These are phyloP conservation scores for Bullera alba DNA, from an alignment of 768 basidiomycete species.

Conservation along the genomic window DNA sequence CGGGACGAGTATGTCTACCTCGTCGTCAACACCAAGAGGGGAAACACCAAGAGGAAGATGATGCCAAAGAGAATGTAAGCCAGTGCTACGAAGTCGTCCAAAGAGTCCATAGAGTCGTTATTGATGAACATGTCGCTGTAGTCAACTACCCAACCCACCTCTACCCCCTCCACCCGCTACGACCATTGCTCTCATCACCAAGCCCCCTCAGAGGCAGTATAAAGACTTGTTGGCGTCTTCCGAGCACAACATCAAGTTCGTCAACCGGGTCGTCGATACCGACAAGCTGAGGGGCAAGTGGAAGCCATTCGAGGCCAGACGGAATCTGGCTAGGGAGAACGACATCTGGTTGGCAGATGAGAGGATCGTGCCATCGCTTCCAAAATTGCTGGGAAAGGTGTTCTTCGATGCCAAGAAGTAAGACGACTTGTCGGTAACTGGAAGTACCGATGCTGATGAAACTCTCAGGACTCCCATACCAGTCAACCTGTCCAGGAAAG, in stretches of 20 bases:
- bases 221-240: conserved; percentile 71
- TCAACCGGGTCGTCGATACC: conserved; percentile 82
- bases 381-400: conserved; percentile 74
- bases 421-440: conserved; percentile 33
- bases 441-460: background rate
- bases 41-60: conserved; percentile 64
- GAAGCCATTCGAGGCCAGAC: conserved; percentile 53
- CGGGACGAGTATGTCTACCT: conserved; percentile 87
- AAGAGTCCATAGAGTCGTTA: background rate
- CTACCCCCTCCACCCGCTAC: conserved; percentile 74
- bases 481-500: conserved; percentile 77
- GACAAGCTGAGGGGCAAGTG: conserved; percentile 91
- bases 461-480: conserved; percentile 79
- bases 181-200: conserved; percentile 81
- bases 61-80: conserved; percentile 81
- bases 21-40: conserved; percentile 75
- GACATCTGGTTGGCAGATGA: conserved; percentile 92
- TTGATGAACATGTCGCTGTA: conserved; percentile 3
- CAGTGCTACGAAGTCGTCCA: background rate
- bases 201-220: conserved; percentile 92
- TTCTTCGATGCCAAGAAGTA: conserved; percentile 97
- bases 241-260: conserved; percentile 71
- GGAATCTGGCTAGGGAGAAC: conserved; percentile 77
- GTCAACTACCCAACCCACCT: conserved; percentile 55
- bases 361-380: conserved; percentile 75